Evolutionary conservation across 305 asterid species (phyloP).

Genomic region (Fraxinus sp.): DNA sequence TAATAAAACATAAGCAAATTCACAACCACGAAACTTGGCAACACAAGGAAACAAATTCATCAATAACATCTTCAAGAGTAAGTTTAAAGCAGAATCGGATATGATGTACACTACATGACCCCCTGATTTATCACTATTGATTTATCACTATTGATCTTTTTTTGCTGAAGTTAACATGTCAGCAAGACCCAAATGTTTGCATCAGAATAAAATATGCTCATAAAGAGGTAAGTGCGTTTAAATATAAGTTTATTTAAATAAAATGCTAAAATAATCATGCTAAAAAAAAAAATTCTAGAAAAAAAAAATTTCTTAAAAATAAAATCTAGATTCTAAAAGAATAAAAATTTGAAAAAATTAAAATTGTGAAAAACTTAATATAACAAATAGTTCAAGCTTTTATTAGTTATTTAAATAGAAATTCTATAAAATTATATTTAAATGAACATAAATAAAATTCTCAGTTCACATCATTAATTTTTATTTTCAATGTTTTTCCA

Average conservation of each 20-base stretch:
- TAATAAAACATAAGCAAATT: conserved; percentile 2
- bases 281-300: too few species aligned
- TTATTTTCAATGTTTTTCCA: neutral
- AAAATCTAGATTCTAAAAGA: neutral
- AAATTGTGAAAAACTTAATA: neutral
- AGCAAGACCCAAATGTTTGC: neutral
- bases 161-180: neutral
- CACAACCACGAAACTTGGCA: neutral
- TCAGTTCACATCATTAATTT: neutral
- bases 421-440: neutral
- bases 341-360: neutral
- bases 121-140: neutral
- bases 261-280: neutral
- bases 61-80: conserved; percentile 5
- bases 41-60: neutral
- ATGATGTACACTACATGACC: neutral
- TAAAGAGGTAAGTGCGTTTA: neutral
- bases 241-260: neutral
- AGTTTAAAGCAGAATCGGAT: neutral
- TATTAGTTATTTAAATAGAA: neutral
- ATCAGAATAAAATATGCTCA: neutral
- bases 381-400: neutral
- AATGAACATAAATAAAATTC: neutral
- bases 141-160: conserved; percentile 3
- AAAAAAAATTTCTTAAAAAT: neutral